Conservation (phyloP, 306 rosid genomes). For the Astragalus membranaceus region DNA sequence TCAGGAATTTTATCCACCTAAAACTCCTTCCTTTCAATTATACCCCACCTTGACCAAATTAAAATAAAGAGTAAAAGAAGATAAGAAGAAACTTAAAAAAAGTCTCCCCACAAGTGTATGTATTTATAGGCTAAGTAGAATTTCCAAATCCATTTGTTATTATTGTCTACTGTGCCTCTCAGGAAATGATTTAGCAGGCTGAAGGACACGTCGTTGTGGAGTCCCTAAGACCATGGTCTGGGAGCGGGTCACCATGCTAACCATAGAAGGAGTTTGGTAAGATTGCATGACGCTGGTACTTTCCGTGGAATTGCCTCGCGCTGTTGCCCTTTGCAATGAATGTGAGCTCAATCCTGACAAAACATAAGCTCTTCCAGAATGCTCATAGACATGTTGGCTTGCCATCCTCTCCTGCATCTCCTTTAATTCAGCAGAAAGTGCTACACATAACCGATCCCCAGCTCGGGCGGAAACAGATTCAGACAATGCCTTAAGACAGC, state of each 20-base stretch:
- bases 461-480: constrained; percentile 68
- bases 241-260: constrained; percentile 82
- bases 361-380: constrained; percentile 95
- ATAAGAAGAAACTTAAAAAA: constrained; percentile 26
- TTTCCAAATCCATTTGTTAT: background rate
- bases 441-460: constrained; percentile 51
- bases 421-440: constrained; percentile 73
- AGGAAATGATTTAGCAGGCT: constrained; percentile 62
- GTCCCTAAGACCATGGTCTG: constrained; percentile 57
- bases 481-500: constrained; percentile 46
- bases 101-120: constrained; percentile 24
- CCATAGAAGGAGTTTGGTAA: constrained; percentile 93
- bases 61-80: background rate
- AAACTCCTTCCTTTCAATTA: constrained; percentile 41
- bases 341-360: constrained; percentile 96
- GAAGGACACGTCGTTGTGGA: constrained; percentile 43
- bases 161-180: constrained; percentile 39
- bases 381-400: constrained; percentile 65
- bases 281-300: constrained; percentile 65
- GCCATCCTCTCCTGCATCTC: constrained; percentile 98
- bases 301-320: constrained; percentile 82
- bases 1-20: constrained; percentile 38
- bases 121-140: constrained; percentile 24
- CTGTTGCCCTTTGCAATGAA: constrained; percentile 95
- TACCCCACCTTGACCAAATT: constrained; percentile 28